These are phyloP conservation scores for Melampsora larici-populina DNA, from an alignment of 1,284 basidiomycete species.

Conservation along the genomic window DNA sequence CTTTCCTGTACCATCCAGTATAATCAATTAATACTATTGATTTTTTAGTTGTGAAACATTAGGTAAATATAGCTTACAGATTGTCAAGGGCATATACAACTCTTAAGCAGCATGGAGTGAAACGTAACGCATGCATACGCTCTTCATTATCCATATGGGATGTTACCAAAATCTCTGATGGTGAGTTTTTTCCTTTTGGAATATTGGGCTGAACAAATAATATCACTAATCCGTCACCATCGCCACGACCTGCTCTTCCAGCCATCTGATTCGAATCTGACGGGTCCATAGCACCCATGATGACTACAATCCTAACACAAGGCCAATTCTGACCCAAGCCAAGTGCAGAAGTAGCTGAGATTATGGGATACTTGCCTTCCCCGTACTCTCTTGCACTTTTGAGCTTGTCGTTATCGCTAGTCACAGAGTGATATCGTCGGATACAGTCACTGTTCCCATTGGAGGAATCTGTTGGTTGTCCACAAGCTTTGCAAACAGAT, in stretches of 20 bases:
- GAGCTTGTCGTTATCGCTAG: neutral
- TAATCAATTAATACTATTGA: too few species aligned
- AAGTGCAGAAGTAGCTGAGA: conserved; percentile 8
- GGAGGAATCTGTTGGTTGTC: neutral
- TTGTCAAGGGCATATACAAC: too few species aligned
- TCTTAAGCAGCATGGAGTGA: neutral
- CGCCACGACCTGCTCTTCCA: too few species aligned
- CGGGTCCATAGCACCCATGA: neutral
- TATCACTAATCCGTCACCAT: too few species aligned
- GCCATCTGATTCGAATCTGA: neutral
- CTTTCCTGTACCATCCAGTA: too few species aligned
- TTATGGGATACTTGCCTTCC: neutral
- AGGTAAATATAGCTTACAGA: too few species aligned
- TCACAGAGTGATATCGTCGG: neutral
- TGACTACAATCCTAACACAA: neutral
- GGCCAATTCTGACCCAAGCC: conserved; percentile 28
- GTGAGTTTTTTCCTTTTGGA: too few species aligned
- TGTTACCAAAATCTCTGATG: too few species aligned
- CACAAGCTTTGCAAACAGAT: neutral
- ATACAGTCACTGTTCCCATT: neutral
- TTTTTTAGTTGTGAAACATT: too few species aligned
- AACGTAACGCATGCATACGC: neutral
- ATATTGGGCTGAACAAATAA: neutral
- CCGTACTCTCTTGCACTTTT: neutral
- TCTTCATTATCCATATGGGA: neutral